Evolutionary conservation across 768 basidiomycete genomes (phyloP).

Genomic region (Hydnum rufescens): DNA sequence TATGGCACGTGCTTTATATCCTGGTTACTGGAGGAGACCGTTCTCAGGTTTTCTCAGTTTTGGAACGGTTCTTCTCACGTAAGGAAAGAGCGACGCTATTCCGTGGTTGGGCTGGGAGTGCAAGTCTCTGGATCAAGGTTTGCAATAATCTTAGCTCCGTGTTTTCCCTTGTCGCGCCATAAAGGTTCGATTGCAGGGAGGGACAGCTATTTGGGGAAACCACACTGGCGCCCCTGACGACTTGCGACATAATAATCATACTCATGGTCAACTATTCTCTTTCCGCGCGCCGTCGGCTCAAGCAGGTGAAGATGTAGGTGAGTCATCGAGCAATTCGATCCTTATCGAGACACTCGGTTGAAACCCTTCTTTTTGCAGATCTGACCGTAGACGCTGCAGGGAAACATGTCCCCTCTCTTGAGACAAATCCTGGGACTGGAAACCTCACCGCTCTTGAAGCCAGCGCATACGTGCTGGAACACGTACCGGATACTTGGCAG

Average conservation of each 20-base stretch:
- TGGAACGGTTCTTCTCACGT: slow-evolving; percentile 78
- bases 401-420: not conserved
- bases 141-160: slow-evolving; percentile 4
- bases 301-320: not conserved
- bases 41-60: slow-evolving; percentile 25
- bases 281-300: slow-evolving; percentile 26
- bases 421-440: slow-evolving; percentile 13
- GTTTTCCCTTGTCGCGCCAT: not conserved
- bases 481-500: slow-evolving; percentile 70
- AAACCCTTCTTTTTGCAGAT: not conserved
- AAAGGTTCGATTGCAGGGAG: slow-evolving; percentile 31
- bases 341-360: not conserved
- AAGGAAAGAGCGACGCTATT: slow-evolving; percentile 79
- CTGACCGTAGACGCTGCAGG: not conserved
- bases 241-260: slow-evolving; percentile 21
- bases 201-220: slow-evolving; percentile 70
- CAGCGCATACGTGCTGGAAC: slow-evolving; percentile 57
- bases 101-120: slow-evolving; percentile 87
- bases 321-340: not conserved
- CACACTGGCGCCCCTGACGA: slow-evolving; percentile 65
- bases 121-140: slow-evolving; percentile 86
- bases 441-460: slow-evolving; percentile 72
- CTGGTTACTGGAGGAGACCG: slow-evolving; percentile 11
- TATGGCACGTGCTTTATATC: slow-evolving; percentile 29
- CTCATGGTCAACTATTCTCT: slow-evolving; percentile 66